Evolutionary conservation across 176 grass and related monocot genomes (phyloP), one percentile per base, ranked within the genome.

Genomic region (Lolium perenne): DNA sequence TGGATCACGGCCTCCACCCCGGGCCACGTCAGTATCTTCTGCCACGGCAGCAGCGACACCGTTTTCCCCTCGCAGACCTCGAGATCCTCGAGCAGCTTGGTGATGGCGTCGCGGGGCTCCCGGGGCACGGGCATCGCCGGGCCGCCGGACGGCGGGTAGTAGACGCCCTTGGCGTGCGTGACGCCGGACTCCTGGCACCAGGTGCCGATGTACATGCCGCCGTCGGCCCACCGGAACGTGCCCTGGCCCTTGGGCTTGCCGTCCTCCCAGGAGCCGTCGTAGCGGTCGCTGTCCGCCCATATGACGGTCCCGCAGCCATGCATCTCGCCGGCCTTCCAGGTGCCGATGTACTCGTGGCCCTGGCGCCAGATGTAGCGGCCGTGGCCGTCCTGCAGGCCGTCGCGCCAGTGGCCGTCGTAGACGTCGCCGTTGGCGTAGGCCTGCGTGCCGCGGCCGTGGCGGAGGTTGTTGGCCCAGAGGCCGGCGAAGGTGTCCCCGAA

Each of bases 241-340:
- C 95, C 95, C 26, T 92, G 94, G 1, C 93, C 93, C 47, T 86
- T 98, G 40, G 95, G 95, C 82, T 70, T 76, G 13, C 84, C 86
- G n/a, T 91, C 81, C 81, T 98, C 92, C 96, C 95, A 98, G 0
- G 89, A 92, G 21, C 95, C 95, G 64, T 98, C 96, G 74, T 91
- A 96, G 15, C 92, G 87, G 85, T 92, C 92, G 62, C 89, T 79
- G 38, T 92, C 90, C 4, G 60, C 63, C 94, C 91, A 93, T 21
- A 92, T 83, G 0, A 97, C 82, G 14, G 88, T 80, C 10, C 94
- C 94, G 77, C 90, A 87, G 7, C 94, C 94, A 87, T 94, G 89
- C 79, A 94, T 94, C 35, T 88, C 85, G 0, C 94, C 94, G 35
- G 85, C 76, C 70, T 64, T 85, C 94, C 94, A 97, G 0, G 92